Evolutionary conservation across 257 asterid genomes (phyloP).

Genomic region (Nicotiana knightiana): DNA sequence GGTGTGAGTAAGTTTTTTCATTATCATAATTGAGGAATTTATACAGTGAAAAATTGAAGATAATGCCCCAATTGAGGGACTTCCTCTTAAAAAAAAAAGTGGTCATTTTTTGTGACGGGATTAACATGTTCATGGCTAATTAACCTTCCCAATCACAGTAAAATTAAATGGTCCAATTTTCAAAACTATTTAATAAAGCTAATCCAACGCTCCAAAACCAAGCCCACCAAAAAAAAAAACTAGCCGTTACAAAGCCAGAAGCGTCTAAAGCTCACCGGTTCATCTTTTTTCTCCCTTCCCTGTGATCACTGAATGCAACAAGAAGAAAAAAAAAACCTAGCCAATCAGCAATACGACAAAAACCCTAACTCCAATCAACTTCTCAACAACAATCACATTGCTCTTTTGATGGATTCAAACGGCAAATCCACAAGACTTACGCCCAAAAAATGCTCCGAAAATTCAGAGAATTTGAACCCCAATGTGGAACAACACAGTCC

Average conservation of each 20-base stretch:
- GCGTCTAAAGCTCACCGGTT: neutral
- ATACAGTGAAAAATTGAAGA: too few relatives aligned
- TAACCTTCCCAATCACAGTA: too few relatives aligned
- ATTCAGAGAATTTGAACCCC: slow-evolving; percentile 11
- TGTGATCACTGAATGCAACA: neutral
- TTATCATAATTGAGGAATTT: too few relatives aligned
- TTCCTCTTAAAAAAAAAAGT: too few relatives aligned
- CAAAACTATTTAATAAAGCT: neutral
- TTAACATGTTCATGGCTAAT: too few relatives aligned
- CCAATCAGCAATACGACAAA: neutral
- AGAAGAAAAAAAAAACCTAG: neutral
- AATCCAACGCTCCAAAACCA: neutral
- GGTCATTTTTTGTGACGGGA: too few relatives aligned
- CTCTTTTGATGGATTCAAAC: slow-evolving; percentile 7
- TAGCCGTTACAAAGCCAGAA: slow-evolving; percentile 4
- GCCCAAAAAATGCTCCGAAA: slow-evolving; percentile 7
- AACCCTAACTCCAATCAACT: neutral
- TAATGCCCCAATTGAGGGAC: too few relatives aligned
- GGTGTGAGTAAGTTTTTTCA: too few relatives aligned
- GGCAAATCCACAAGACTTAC: slow-evolving; percentile 1
- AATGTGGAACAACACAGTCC: slow-evolving; percentile 31
- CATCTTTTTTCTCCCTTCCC: neutral
- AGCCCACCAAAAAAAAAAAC: neutral
- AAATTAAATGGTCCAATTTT: neutral
- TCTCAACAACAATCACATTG: neutral